Percentiles rank a stretch among this genome's conserved stretches.
phyloP scores from a whole-genome alignment of 192 early-diverging fungal genomes.

The Coemansia sp. region DNA sequence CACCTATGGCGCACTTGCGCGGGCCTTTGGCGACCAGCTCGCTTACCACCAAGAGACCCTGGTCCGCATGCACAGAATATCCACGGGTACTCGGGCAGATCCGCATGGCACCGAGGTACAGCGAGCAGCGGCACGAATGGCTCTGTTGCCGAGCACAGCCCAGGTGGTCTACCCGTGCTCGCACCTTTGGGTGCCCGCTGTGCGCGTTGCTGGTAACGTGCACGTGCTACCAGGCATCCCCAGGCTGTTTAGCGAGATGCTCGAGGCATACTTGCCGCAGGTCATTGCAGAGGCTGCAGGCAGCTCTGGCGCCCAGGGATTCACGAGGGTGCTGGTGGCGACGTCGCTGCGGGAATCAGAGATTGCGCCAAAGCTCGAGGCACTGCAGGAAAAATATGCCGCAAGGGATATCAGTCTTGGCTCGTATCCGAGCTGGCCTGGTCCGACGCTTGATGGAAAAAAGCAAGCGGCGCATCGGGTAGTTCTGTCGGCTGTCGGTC shows the following conservation, averaged over 20 bases:
- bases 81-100: constrained; percentile 23
- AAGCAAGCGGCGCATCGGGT: neutral
- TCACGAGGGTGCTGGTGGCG: constrained; percentile 18
- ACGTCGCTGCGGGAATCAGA: constrained; percentile 21
- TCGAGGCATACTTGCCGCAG: constrained; percentile 19
- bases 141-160: constrained; percentile 53
- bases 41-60: constrained; percentile 55
- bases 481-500: constrained; percentile 23
- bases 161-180: constrained; percentile 40
- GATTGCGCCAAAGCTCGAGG: constrained; percentile 22
- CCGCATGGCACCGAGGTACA: constrained; percentile 21
- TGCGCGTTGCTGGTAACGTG: constrained; percentile 56
- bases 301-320: neutral
- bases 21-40: constrained; percentile 55
- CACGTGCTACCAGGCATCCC: constrained; percentile 70
- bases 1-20: constrained; percentile 60
- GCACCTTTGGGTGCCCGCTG: constrained; percentile 71
- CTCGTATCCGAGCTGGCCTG: constrained; percentile 37
- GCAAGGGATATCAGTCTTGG: constrained; percentile 19
- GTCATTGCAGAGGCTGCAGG: constrained; percentile 3
- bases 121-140: constrained; percentile 61
- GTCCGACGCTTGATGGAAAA: neutral
- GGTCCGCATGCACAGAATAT: constrained; percentile 51
- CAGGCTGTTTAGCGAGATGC: constrained; percentile 53
- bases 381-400: constrained; percentile 18